Percentiles rank a stretch among this genome's conserved stretches.
phyloP scores from a whole-genome alignment of 1,284 basidiomycete species.

The Rhodofomes roseus region DNA sequence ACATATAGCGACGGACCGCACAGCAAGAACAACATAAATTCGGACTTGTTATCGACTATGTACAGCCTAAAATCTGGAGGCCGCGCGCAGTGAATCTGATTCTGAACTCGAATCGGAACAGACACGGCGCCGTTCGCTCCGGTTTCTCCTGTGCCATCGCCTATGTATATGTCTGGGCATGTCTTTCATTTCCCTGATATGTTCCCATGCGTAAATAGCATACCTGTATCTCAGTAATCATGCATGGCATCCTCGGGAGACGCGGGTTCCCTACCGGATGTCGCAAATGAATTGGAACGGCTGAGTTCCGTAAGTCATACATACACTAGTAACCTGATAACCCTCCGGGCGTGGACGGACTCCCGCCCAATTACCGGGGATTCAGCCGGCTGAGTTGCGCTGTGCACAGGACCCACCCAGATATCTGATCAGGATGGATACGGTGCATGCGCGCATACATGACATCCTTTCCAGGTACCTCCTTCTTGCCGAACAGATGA shows the following conservation, averaged over 20 bases:
- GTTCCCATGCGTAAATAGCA: neutral
- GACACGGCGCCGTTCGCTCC: neutral
- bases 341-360: neutral
- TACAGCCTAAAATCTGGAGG: too few relatives aligned
- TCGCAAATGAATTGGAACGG: neutral
- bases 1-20: too few relatives aligned
- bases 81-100: too few relatives aligned
- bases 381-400: neutral
- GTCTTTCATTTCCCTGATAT: neutral
- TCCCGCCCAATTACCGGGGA: neutral
- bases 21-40: too few relatives aligned
- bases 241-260: neutral
- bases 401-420: neutral
- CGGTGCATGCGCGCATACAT: neutral
- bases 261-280: neutral
- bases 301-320: too few relatives aligned
- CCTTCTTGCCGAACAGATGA: conserved; percentile 1
- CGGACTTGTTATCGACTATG: too few relatives aligned
- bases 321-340: neutral
- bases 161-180: neutral
- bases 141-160: neutral
- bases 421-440: neutral
- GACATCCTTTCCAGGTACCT: neutral
- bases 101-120: too few relatives aligned
- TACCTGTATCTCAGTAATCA: neutral